A percentile compares a stretch with the other conserved stretches of the same genome.
phyloP scores from a whole-genome alignment of 2,329 filamentous ascomycete genomes.

The Alternaria metachromatica region DNA sequence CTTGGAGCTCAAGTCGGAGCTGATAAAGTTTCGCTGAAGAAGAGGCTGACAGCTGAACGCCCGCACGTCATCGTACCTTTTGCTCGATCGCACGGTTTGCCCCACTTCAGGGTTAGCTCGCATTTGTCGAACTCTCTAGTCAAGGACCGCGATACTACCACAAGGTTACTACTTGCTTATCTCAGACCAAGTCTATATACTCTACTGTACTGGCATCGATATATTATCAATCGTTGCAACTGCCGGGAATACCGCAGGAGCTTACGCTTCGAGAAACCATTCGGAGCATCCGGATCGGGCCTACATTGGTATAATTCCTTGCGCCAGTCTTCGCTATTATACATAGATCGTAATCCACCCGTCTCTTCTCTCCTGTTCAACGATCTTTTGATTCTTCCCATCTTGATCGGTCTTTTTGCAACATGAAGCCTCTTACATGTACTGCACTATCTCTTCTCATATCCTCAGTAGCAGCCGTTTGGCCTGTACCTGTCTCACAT shows the following conservation, averaged over 20 bases:
- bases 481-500: constrained; percentile 52
- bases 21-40: neutral
- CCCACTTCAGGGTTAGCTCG: neutral
- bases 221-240: neutral
- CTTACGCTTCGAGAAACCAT: neutral
- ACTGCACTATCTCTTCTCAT: constrained; percentile 23
- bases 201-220: neutral
- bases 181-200: neutral
- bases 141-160: neutral
- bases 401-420: neutral
- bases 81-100: neutral
- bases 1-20: neutral
- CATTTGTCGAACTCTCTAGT: neutral
- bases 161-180: neutral
- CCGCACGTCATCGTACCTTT: neutral
- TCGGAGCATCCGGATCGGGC: neutral
- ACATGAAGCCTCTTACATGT: constrained; percentile 32
- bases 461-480: constrained; percentile 47
- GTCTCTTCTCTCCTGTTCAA: neutral
- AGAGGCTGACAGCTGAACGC: neutral
- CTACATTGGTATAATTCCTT: constrained; percentile 10
- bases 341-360: neutral
- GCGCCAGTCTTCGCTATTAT: constrained; percentile 18
- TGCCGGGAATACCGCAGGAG: neutral
- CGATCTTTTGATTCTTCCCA: neutral